Evolutionary conservation across 495 filamentous ascomycete genomes (phyloP), one percentile per base, ranked within the genome.

Genomic region (Talaromyces stipitatus): DNA sequence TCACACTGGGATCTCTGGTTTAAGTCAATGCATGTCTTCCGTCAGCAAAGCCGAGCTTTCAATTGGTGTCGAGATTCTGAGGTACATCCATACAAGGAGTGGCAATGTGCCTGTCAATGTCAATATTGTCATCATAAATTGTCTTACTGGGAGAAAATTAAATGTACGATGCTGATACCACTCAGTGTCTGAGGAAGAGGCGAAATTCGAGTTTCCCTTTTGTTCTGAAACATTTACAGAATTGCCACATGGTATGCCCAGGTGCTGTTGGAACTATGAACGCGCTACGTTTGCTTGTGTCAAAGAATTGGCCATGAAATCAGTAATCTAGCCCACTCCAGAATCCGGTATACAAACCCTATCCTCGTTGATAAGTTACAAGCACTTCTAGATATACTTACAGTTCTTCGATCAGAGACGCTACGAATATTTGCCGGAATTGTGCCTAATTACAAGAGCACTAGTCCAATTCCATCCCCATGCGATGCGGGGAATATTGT

Each of bases 51-150:
- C 36, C 18, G 36, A 16, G 36, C n/a, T n/a, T 41, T 16, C n/a
- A 14, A 9, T 41, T 41, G 10, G 16, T 12, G 45, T n/a, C 10
- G 10, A 6, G 22, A 20, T n/a, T n/a, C n/a, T 48, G 20, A n/a
- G 18, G 24, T 48, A 48, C 45, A 82, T 61, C 82, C 83, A 65
- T 73, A 86, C 58, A 85, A 74, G 63, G 83, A 82, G 78, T 85
- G 53, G 23, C 20, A 26, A 4, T 9, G n/a, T n/a, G n/a, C n/a
- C n/a, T n/a, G n/a, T n/a, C n/a, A n/a, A 24, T 48, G 22, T 14
- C 20, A 24, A 48, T n/a, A 26, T 48, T 48, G 24, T 18, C 10
- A 24, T 10, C 22, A 11, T 48, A 22, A 41, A 66, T 55, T 20
- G 14, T 9, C 16, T 2, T 27, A 38, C 10, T 36, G 11, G 27